Base-by-base conservation (phyloP, 2,329 filamentous ascomycete genomes). In the Aureobasidium sp. region DNA sequence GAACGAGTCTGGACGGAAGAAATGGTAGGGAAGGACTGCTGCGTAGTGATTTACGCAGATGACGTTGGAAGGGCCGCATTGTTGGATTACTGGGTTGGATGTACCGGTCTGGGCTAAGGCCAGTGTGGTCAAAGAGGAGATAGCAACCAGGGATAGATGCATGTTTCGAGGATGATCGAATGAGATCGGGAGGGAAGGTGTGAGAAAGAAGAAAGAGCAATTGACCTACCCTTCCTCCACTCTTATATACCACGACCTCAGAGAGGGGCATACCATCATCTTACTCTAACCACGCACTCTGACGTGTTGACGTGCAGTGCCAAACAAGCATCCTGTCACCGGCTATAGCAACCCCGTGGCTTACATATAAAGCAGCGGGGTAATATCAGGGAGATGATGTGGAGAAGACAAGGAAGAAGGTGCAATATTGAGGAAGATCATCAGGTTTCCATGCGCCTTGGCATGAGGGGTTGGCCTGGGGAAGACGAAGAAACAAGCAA, bases 11-110 rank as follows among this genome's bases (percentile, higher is more conserved):
- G 73, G 72, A 21, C 74, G 70, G 62, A 69, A 73, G 68, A 76
- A 77, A 61, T 73, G 73, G 61, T 75, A 75, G 3, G 74, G 75
- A 39, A 70, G 60, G 5, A 71, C 70, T 5, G 70, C 66, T 9
- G 62, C 74, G 68, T 76, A 76, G 62, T 69, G 70, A 44, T 76
- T 72, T 48, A 77, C 65, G 62, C 74, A 77, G 45, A 74, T 69
- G 25, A 75, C 67, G 37, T 68, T 67, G 30, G 58, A 44, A 25
- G 62, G 62, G 16, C 59, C 59, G 47, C 62, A 63, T 53, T 9
- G 16, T 25, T 32, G 8, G 14, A 49, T n/a, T 5, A 32, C 7
- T 6, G 47, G 29, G 16, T n/a, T 49, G 14, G 11, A 3, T 8
- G 11, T 14, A 16, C 30, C 29, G 14, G 13, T n/a, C n/a, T 49